phyloP scores from a whole-genome alignment of 306 rosid species.

The Luffa aegyptiaca region DNA sequence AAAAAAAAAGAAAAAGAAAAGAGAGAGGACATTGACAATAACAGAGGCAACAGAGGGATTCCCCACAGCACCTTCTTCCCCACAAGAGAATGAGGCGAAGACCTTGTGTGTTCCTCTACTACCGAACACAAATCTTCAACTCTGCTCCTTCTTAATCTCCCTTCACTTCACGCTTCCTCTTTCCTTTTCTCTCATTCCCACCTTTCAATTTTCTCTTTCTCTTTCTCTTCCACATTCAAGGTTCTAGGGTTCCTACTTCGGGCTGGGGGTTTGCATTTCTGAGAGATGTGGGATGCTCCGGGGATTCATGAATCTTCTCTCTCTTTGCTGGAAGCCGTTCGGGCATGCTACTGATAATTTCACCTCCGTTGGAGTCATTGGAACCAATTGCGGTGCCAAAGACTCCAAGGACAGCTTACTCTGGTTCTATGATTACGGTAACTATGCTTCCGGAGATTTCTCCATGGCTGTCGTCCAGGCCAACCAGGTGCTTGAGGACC shows the following conservation, averaged over 20 bases:
- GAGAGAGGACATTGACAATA: conserved; percentile 17
- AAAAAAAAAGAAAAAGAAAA: neutral
- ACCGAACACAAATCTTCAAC: conserved; percentile 50
- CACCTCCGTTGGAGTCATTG: conserved; percentile 32
- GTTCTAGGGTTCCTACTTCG: conserved; percentile 15
- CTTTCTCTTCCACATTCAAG: neutral
- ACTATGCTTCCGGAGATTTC: conserved; percentile 59
- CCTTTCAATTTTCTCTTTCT: too few species aligned
- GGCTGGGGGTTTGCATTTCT: conserved; percentile 48
- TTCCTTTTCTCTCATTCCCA: neutral
- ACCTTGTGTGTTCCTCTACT: conserved; percentile 55
- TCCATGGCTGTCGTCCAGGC: conserved; percentile 91
- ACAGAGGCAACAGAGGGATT: conserved; percentile 23
- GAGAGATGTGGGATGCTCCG: conserved; percentile 93
- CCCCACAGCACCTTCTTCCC: conserved; percentile 47
- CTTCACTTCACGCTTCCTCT: conserved; percentile 20
- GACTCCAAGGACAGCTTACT: conserved; percentile 53
- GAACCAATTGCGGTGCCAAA: conserved; percentile 24
- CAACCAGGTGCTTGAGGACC: conserved; percentile 82
- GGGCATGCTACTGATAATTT: conserved; percentile 31
- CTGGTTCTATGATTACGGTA: conserved; percentile 62
- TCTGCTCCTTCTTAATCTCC: neutral
- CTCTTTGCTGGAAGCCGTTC: conserved; percentile 76
- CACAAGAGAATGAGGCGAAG: conserved; percentile 34
- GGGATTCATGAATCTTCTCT: conserved; percentile 82